A percentile compares a stretch with the other conserved stretches of the same genome.
Evolutionary conservation across 495 filamentous ascomycete genomes (phyloP).

Genomic region (Aspergillus bridgeri): DNA sequence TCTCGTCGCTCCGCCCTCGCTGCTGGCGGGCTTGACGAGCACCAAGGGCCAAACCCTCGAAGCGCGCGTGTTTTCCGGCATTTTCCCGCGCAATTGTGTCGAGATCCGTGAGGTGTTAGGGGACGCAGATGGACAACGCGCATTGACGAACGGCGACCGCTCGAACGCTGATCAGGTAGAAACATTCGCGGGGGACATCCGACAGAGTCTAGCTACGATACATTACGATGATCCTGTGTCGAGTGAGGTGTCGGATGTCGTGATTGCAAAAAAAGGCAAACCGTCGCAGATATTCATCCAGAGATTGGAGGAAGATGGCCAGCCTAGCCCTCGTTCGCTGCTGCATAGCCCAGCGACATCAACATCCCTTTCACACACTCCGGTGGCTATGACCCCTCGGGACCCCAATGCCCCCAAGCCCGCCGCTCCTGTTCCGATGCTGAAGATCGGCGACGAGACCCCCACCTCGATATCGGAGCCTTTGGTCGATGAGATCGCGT

Average conservation of each 20-base stretch:
- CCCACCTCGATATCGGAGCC: slow-evolving; percentile 84
- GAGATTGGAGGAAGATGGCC: slow-evolving; percentile 33
- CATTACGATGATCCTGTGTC: slow-evolving; percentile 24
- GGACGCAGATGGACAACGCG: slow-evolving; percentile 46
- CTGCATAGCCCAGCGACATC: slow-evolving; percentile 22
- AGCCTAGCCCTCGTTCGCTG: slow-evolving; percentile 31
- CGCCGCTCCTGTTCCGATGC: slow-evolving; percentile 89
- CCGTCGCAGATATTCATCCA: slow-evolving; percentile 42
- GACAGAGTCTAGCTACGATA: slow-evolving; percentile 31
- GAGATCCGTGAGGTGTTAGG: slow-evolving; percentile 75
- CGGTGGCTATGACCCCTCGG: slow-evolving; percentile 33
- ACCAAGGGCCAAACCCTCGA: slow-evolving; percentile 91
- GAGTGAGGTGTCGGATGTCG: slow-evolving; percentile 37
- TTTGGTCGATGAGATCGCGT: slow-evolving; percentile 94
- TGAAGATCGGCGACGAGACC: slow-evolving; percentile 96
- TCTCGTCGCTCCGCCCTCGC: slow-evolving; percentile 86
- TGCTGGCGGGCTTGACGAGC: slow-evolving; percentile 88
- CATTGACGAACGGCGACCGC: slow-evolving; percentile 32
- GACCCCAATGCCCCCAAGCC: slow-evolving; percentile 66
- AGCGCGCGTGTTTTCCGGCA: slow-evolving; percentile 92
- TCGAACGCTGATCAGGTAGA: slow-evolving; percentile 25
- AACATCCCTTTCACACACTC: slow-evolving; percentile 35
- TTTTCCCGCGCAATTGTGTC: slow-evolving; percentile 91
- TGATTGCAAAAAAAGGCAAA: slow-evolving; percentile 41
- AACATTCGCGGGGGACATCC: slow-evolving; percentile 12